A percentile compares a stretch with the other conserved stretches of the same genome.
These are phyloP conservation scores for Metschnikowia arizonensis DNA, from an alignment of 805 yeast species.

Conservation along the genomic window DNA sequence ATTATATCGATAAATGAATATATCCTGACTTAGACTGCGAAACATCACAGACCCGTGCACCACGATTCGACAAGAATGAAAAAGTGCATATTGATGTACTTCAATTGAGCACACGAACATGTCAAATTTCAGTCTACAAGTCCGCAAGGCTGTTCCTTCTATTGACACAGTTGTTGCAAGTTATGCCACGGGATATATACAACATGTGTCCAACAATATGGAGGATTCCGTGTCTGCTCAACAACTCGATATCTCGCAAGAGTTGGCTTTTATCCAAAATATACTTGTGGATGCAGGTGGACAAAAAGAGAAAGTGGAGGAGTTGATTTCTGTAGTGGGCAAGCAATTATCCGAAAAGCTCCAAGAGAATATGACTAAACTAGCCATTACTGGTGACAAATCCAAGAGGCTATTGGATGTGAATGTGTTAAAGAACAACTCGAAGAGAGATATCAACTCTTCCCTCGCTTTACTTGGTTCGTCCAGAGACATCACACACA, in stretches of 20 bases:
- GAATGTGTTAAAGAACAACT: constrained; percentile 58
- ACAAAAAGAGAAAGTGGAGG: constrained; percentile 47
- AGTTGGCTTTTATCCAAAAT: constrained; percentile 61
- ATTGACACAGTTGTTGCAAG: constrained; percentile 84
- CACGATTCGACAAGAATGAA: background rate
- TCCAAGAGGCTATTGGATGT: constrained; percentile 82
- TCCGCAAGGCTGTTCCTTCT: constrained; percentile 81
- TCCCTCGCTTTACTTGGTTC: constrained; percentile 76
- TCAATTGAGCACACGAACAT: constrained; percentile 15
- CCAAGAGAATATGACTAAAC: constrained; percentile 64
- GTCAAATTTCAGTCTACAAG: constrained; percentile 49
- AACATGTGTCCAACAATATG: constrained; percentile 72
- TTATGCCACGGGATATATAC: constrained; percentile 88
- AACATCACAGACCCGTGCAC: constrained; percentile 5
- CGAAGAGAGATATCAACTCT: constrained; percentile 68
- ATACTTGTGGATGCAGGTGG: constrained; percentile 85
- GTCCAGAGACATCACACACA: constrained; percentile 79
- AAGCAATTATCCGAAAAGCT: constrained; percentile 50
- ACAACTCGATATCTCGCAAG: constrained; percentile 61
- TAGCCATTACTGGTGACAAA: constrained; percentile 79
- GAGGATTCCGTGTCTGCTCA: constrained; percentile 80
- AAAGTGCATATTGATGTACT: background rate
- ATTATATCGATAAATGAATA: too few species aligned
- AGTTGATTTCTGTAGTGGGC: constrained; percentile 44
- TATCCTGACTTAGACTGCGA: background rate